These are phyloP conservation scores for Phascolomyces articulosus DNA, from an alignment of 371 early-diverging fungal genomes.

Conservation along the genomic window DNA sequence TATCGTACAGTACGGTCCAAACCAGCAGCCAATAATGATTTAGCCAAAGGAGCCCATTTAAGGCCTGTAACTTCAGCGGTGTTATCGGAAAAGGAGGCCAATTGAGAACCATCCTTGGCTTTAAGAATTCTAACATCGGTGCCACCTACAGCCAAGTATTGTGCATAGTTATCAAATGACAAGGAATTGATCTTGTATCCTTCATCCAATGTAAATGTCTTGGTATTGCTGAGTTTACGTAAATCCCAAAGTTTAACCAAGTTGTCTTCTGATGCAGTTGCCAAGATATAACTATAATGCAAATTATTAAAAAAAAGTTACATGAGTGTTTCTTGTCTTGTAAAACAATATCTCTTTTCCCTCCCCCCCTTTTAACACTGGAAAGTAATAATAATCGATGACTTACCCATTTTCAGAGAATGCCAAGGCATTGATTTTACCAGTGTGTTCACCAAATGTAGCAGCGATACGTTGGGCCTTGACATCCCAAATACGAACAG, in stretches of 20 bases:
- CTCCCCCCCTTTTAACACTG: too few species aligned
- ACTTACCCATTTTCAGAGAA: constrained; percentile 89
- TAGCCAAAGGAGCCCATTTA: constrained; percentile 63
- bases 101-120: constrained; percentile 77
- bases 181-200: constrained; percentile 62
- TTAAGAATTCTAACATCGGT: constrained; percentile 69
- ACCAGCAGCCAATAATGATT: constrained; percentile 58
- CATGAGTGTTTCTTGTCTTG: too few species aligned
- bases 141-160: constrained; percentile 82
- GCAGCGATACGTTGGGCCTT: constrained; percentile 74
- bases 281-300: constrained; percentile 79
- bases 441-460: constrained; percentile 72
- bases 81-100: constrained; percentile 63
- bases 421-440: constrained; percentile 70
- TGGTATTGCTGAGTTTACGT: constrained; percentile 79
- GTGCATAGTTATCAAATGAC: constrained; percentile 81
- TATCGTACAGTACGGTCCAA: constrained; percentile 68
- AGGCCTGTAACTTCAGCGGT: constrained; percentile 64
- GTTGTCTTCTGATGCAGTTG: constrained; percentile 71
- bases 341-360: too few species aligned
- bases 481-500: constrained; percentile 86
- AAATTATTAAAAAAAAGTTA: too few species aligned
- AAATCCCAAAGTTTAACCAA: constrained; percentile 91
- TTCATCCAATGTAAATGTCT: constrained; percentile 69
- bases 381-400: background rate